Conservation (phyloP, 2,329 filamentous ascomycete species). For the Diaporthe sp. region DNA sequence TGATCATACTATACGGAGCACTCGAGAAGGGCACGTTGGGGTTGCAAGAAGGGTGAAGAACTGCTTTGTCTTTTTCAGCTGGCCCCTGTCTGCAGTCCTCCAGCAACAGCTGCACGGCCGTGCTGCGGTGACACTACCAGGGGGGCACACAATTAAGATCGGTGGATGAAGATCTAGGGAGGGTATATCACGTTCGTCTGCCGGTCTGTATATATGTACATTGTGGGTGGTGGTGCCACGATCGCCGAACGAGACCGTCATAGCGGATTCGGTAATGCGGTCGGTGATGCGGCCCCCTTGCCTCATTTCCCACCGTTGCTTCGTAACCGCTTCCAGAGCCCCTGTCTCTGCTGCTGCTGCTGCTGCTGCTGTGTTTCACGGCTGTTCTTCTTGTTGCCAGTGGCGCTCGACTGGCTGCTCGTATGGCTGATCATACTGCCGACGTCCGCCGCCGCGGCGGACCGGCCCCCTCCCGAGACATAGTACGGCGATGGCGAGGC, state of each 20-base stretch:
- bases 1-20: neutral
- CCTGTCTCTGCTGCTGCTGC: conserved; percentile 40
- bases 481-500: conserved; percentile 64
- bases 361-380: conserved; percentile 27
- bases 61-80: neutral
- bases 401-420: conserved; percentile 12
- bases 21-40: conserved; percentile 14
- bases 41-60: neutral
- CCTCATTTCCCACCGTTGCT: conserved; percentile 43
- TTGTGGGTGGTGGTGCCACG: neutral
- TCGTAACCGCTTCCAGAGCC: conserved; percentile 48
- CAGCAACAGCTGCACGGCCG: conserved; percentile 30
- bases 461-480: conserved; percentile 50
- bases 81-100: conserved; percentile 7
- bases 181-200: neutral
- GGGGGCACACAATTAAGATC: neutral
- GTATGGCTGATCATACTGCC: conserved; percentile 18
- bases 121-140: neutral
- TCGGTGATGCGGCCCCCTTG: neutral
- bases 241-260: conserved; percentile 18
- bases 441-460: conserved; percentile 14
- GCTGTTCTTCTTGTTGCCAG: neutral
- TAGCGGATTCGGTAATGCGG: neutral
- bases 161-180: conserved; percentile 7
- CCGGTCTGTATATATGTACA: conserved; percentile 2